A percentile compares a stretch with the other conserved stretches of the same genome.
Conservation (phyloP, 2,329 filamentous ascomycete genomes). For the Westerdykella ornata region DNA sequence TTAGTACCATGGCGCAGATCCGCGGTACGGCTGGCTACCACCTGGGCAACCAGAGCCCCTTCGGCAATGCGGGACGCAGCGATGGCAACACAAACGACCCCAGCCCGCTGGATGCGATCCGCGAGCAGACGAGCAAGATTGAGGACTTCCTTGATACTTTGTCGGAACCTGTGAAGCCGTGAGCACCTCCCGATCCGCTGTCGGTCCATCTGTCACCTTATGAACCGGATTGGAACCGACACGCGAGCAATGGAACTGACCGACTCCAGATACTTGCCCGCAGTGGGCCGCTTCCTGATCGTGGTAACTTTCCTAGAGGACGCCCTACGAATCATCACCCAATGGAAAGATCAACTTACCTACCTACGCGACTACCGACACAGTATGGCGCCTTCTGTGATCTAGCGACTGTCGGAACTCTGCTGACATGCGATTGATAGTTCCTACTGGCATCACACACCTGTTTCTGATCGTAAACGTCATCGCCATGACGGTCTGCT, state of each 20-base stretch:
- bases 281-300: slow-evolving; percentile 93
- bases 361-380: slow-evolving; percentile 89
- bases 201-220: slow-evolving; percentile 3
- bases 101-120: slow-evolving; percentile 77
- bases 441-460: slow-evolving; percentile 82
- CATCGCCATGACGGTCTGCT: slow-evolving; percentile 76
- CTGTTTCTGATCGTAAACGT: slow-evolving; percentile 89
- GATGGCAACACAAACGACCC: slow-evolving; percentile 58
- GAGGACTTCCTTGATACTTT: slow-evolving; percentile 85
- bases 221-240: neutral
- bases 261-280: slow-evolving; percentile 71
- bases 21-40: slow-evolving; percentile 70
- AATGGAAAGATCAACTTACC: slow-evolving; percentile 91
- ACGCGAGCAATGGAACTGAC: slow-evolving; percentile 16
- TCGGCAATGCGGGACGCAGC: slow-evolving; percentile 54
- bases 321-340: slow-evolving; percentile 88
- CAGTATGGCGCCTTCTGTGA: slow-evolving; percentile 56
- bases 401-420: neutral
- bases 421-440: slow-evolving; percentile 43
- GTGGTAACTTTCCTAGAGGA: slow-evolving; percentile 98
- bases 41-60: slow-evolving; percentile 67
- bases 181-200: slow-evolving; percentile 40
- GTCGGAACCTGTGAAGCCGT: slow-evolving; percentile 93
- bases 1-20: slow-evolving; percentile 50
- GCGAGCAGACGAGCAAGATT: slow-evolving; percentile 95